phyloP scores from a whole-genome alignment of 805 yeast genomes.

The Schwanniomyces pseudopolymorphus region DNA sequence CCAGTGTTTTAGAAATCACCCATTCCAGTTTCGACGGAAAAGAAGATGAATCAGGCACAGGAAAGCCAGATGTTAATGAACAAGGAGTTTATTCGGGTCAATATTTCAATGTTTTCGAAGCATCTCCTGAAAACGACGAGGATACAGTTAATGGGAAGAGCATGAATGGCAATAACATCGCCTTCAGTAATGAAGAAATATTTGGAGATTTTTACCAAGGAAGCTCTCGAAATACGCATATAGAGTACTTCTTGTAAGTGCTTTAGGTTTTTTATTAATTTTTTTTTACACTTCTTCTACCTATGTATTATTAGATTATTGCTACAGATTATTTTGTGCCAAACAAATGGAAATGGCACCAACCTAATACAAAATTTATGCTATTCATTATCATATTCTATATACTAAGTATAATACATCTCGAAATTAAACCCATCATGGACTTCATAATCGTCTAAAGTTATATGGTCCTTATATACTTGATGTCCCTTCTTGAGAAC shows the following conservation, averaged over 20 bases:
- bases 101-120: slow-evolving; percentile 91
- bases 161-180: slow-evolving; percentile 31
- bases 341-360: not conserved
- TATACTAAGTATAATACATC: slow-evolving; percentile 60
- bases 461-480: slow-evolving; percentile 83
- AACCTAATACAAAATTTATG: not conserved
- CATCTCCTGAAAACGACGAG: slow-evolving; percentile 88
- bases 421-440: slow-evolving; percentile 88
- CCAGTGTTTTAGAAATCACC: slow-evolving; percentile 87
- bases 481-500: slow-evolving; percentile 84
- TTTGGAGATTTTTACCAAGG: slow-evolving; percentile 27
- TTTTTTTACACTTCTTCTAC: not conserved
- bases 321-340: not conserved
- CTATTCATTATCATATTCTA: not conserved
- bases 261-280: not conserved
- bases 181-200: slow-evolving; percentile 11
- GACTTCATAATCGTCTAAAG: slow-evolving; percentile 91
- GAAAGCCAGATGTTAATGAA: slow-evolving; percentile 4
- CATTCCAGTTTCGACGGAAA: slow-evolving; percentile 45
- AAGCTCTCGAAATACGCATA: slow-evolving; percentile 35
- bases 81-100: slow-evolving; percentile 47
- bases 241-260: slow-evolving; percentile 50
- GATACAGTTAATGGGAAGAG: slow-evolving; percentile 45
- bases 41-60: slow-evolving; percentile 3
- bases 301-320: slow-evolving; percentile 1